Evolutionary conservation across 2,329 filamentous ascomycete species (phyloP), one percentile per base, ranked within the genome.

Genomic region (Calonectria hongkongensis): DNA sequence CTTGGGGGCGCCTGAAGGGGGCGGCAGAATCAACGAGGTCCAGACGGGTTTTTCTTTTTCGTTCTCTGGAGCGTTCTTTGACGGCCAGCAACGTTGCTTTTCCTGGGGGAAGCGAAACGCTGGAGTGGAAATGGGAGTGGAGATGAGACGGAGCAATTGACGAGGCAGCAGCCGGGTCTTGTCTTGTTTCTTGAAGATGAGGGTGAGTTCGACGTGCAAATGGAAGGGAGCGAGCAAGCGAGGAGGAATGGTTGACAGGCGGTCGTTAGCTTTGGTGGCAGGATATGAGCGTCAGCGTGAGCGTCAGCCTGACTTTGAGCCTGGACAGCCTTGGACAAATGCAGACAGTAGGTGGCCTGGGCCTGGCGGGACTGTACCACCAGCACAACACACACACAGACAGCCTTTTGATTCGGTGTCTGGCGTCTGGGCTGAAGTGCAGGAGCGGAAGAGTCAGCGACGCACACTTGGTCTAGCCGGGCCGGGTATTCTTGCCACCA

Each of bases 251-350:
- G 36, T 60, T 60, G 58, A 30, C 39, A 63, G 58, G 58, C 39
- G 27, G 41, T 63, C 39, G 58, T 63, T 47, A 47, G 58, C 54
- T 60, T 63, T 63, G 27, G 25, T 45, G 58, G 58, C 41, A 63
- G 58, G 58, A 21, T 47, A 25, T 47, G 58, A 47, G 58, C 41
- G 58, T 47, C 58, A 63, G 58, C 39, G 48, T 70, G 56, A 67
- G 69, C 33, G 64, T 56, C 64, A 72, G 65, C 65, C 65, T 65
- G 70, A 72, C 64, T 63, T 68, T 71, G 47, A 56, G 68, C 50
- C 68, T 56, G 39, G 33, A 64, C 47, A 65, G 68, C 50, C 68
- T 63, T 56, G 39, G 33, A 67, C 47, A 64, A 54, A 62, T 54
- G 64, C 69, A 71, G 54, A 60, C 54, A 41, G 36, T 60, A 60